Evolutionary conservation across 2,329 filamentous ascomycete genomes (phyloP), one percentile per base, ranked within the genome.

Genomic region (Epichloe sibirici): DNA sequence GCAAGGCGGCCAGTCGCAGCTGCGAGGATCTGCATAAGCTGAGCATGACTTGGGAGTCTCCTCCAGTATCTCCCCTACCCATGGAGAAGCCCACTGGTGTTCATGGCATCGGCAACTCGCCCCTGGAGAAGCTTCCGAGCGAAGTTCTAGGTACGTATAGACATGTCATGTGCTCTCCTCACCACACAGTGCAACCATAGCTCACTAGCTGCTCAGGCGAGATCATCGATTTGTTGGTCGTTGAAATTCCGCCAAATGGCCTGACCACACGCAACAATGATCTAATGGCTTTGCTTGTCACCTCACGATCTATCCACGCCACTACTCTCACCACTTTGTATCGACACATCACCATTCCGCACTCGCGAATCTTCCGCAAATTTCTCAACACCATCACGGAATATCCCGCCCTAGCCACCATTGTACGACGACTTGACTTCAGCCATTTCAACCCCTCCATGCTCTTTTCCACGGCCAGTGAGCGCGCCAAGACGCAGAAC

Each of bases 401-500:
- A 54, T 82, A 90, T 64, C 79, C 81, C 2, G 74, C 81, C 8
- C 74, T 90, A 51, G 88, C 87, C 45, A 84, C 81, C 42, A 81
- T 90, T 60, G 86, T 91, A 45, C 82, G 85, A 53, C 83, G 88
- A 49, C 72, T 91, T 45, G 88, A 93, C 69, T 90, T 93, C 62
- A 90, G 86, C 56, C 87, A 90, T 72, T 90, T 90, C 69, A 90
- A 88, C 65, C 87, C 86, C 23, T 82, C 85, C 51, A 85, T 85
- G 52, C 75, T 89, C 57, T 89, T 90, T 63, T 79, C 80, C 55
- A 88, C 85, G 15, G 84, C 82, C 58, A 81, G 82, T 65, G 85
- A 89, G 76, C 83, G 88, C 54, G 77, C 79, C 23, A 78, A 86
- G 66, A 87, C 87, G 53, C 81, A 81, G 63, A 90, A 90, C 68